Base-by-base conservation (phyloP, 164 flowering plant genomes). In the Kingdonia uniflora region DNA sequence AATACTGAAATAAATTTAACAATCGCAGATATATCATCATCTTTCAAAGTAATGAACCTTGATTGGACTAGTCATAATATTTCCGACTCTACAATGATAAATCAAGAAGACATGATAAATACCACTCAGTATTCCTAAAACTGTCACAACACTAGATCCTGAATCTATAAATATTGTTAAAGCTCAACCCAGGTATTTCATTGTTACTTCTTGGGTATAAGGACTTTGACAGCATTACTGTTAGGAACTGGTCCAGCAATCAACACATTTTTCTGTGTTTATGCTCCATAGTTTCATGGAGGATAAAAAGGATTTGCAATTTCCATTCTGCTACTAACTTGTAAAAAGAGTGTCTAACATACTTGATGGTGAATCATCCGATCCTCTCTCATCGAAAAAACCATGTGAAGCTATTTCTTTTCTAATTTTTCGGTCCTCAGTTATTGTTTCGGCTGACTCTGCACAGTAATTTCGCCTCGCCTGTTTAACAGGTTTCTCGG, bases 401-500 rank as follows among this genome's bases (percentile, higher is more conserved):
- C 76, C 89, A 67, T 67, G 71, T 15, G 69, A 60, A 41, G 80
- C 80, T 66, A 50, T 71, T 70, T 87, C 88, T 56, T 65, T 80
- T 64, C 73, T 77, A 50, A 56, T 53, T 65, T 68, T 84, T 17
- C 89, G 72, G 62, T 84, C 95, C 62, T 77, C 77, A 40, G 68
- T 64, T 25, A 89, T 51, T 33, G 82, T 68, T 24, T 87, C 94
- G 12, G 59, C 80, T 51, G 74, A 66, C 56, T 85, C 89, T 38
- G 80, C 23, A 52, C 84, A 79, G 60, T 47, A 78, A 52, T 71
- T 86, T 37, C 80, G 71, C 51, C 72, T 74, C 17, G 37, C 57
- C 51, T 79, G 91, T 59, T 74, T 80, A 22, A 49, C 61, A 51
- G 95, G 90, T 63, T 64, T 88, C 67, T 87, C 97, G 13, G 95